phyloP scores from a whole-genome alignment of 2,329 filamentous ascomycete genomes.

The Drechslerella coelobrocha region DNA sequence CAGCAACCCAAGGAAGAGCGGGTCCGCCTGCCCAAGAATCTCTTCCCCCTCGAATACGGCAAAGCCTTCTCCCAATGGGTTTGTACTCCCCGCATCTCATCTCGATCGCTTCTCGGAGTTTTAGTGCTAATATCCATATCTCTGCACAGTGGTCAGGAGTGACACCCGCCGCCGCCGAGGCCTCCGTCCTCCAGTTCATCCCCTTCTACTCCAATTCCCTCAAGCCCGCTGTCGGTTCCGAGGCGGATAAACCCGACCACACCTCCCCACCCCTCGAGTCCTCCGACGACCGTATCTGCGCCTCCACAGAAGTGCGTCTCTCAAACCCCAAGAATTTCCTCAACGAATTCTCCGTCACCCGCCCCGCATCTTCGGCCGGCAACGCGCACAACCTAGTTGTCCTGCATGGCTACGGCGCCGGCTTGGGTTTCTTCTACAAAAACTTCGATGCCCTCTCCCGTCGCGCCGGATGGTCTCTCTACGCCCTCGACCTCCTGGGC shows the following conservation, averaged over 20 bases:
- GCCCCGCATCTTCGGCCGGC: constrained; percentile 60
- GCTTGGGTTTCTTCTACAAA: constrained; percentile 96
- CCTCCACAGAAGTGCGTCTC: constrained; percentile 81
- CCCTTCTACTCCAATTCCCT: constrained; percentile 65
- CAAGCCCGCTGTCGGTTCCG: constrained; percentile 47
- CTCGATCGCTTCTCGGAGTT: constrained; percentile 49
- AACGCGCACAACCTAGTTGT: constrained; percentile 74
- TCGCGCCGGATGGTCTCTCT: constrained; percentile 81
- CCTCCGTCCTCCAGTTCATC: constrained; percentile 83
- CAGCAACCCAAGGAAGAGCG: constrained; percentile 52
- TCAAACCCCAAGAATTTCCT: constrained; percentile 84
- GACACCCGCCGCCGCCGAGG: constrained; percentile 83
- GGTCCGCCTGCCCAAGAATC: constrained; percentile 53
- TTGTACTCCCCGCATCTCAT: constrained; percentile 57
- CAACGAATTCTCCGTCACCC: constrained; percentile 91
- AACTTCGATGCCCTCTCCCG: constrained; percentile 91
- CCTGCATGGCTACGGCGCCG: constrained; percentile 94
- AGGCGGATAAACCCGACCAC: constrained; percentile 37
- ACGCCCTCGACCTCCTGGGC: constrained; percentile 90
- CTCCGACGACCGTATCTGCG: constrained; percentile 79
- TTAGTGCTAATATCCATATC: not conserved
- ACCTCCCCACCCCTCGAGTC: constrained; percentile 70
- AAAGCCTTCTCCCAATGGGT: constrained; percentile 93
- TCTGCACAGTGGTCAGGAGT: constrained; percentile 76
- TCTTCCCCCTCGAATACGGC: constrained; percentile 90